phyloP scores from a whole-genome alignment of 768 basidiomycete genomes.

The Suillus spraguei region DNA sequence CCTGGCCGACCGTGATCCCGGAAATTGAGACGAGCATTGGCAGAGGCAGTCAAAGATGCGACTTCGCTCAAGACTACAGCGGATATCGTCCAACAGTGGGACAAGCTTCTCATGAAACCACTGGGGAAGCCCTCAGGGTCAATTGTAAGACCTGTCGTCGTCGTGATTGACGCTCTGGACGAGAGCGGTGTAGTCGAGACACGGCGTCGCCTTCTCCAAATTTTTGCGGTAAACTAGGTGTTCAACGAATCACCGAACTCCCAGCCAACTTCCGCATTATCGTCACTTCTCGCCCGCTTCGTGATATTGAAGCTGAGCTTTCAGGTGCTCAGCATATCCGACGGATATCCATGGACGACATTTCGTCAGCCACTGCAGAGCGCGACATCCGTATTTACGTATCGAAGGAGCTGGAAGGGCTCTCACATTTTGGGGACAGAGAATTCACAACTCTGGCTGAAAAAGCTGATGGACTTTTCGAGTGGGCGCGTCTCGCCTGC shows the following conservation, averaged over 20 bases:
- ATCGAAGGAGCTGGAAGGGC: too few species aligned
- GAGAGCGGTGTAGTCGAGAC: slow-evolving; percentile 14
- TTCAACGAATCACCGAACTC: not conserved
- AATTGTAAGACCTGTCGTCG: slow-evolving; percentile 22
- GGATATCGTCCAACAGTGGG: slow-evolving; percentile 15
- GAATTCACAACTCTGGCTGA: too few species aligned
- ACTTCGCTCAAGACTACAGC: slow-evolving; percentile 1
- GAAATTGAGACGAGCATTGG: slow-evolving; percentile 1
- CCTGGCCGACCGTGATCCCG: slow-evolving; percentile 7
- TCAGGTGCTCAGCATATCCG: not conserved
- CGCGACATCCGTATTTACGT: not conserved
- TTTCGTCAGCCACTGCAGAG: not conserved
- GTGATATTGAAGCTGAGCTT: not conserved
- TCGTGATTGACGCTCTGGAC: slow-evolving; percentile 29
- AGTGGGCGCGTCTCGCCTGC: not conserved
- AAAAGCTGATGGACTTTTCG: too few species aligned
- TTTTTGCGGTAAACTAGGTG: not conserved
- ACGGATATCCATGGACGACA: not conserved
- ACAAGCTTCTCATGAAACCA: slow-evolving; percentile 19
- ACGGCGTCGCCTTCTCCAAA: slow-evolving; percentile 18
- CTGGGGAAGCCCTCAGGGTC: slow-evolving; percentile 10
- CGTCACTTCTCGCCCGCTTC: slow-evolving; percentile 11
- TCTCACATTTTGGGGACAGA: too few species aligned
- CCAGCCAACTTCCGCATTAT: slow-evolving; percentile 12
- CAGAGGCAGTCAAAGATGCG: not conserved